phyloP scores from a whole-genome alignment of 2,329 filamentous ascomycete genomes.

The Aspergillus versicolor region DNA sequence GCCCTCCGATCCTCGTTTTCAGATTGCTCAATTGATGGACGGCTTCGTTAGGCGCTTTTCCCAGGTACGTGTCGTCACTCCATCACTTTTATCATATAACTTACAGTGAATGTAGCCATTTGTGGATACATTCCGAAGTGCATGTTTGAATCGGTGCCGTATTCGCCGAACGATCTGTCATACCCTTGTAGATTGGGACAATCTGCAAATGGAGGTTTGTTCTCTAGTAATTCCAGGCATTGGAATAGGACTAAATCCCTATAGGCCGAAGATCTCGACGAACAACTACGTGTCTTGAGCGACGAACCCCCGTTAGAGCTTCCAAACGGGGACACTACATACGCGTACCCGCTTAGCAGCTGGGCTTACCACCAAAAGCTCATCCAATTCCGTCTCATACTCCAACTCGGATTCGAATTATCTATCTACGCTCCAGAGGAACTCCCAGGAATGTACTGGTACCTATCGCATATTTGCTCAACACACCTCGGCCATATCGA shows the following conservation, averaged over 20 bases:
- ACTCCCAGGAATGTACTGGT: conserved; percentile 86
- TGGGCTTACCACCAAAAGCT: conserved; percentile 92
- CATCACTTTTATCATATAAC: conserved; percentile 3
- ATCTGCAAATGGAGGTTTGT: conserved; percentile 71
- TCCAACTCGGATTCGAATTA: conserved; percentile 92
- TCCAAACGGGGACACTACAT: conserved; percentile 56
- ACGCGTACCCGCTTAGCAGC: conserved; percentile 73
- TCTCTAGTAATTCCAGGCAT: not conserved
- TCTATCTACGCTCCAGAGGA: conserved; percentile 87
- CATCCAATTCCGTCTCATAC: conserved; percentile 79
- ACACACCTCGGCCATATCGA: conserved; percentile 69
- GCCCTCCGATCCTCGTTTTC: conserved; percentile 69
- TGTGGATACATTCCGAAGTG: conserved; percentile 76
- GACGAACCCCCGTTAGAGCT: conserved; percentile 61
- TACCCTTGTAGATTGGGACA: conserved; percentile 78
- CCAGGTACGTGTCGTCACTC: conserved; percentile 34
- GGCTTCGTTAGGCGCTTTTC: conserved; percentile 57
- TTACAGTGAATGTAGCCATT: conserved; percentile 59
- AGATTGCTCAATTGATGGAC: conserved; percentile 73
- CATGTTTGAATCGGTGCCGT: conserved; percentile 88
- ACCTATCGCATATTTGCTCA: conserved; percentile 72
- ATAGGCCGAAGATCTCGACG: conserved; percentile 68
- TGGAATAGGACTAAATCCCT: conserved; percentile 1
- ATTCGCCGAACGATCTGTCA: conserved; percentile 88
- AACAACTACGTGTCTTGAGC: conserved; percentile 61